Conservation (phyloP, 352 stramenopile genomes). For the Globisporangium nodosum region DNA sequence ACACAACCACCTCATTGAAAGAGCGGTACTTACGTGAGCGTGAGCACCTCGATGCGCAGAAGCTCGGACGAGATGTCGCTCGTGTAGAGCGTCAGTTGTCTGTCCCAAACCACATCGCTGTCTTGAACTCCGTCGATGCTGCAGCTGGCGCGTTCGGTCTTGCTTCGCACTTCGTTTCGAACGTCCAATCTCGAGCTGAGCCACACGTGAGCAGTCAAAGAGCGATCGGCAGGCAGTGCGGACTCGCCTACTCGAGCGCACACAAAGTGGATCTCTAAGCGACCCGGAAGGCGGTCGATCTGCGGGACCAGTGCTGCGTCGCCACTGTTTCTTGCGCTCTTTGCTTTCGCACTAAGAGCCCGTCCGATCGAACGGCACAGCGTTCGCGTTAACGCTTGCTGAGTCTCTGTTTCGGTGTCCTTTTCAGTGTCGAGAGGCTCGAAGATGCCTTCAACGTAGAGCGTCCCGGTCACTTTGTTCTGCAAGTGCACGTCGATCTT, state of each 20-base stretch:
- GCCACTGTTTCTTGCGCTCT: conserved; percentile 1
- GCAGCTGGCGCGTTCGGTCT: conserved; percentile 1
- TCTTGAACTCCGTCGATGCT: conserved; percentile 6
- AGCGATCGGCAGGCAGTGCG: conserved; percentile 7
- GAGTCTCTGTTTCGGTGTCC: neutral
- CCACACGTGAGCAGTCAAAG: conserved; percentile 30
- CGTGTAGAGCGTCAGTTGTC: conserved; percentile 33
- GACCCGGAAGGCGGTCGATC: conserved; percentile 14
- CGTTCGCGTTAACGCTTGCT: neutral
- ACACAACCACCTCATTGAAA: neutral
- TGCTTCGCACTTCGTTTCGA: conserved; percentile 26
- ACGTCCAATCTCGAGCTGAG: conserved; percentile 28
- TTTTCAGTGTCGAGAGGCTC: conserved; percentile 23
- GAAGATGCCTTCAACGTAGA: conserved; percentile 36
- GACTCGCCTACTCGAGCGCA: conserved; percentile 9
- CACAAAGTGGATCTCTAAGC: conserved; percentile 35
- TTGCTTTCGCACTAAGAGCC: conserved; percentile 10
- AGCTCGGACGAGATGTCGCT: conserved; percentile 26
- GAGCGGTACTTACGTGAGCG: conserved; percentile 20
- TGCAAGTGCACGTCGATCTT: conserved; percentile 24
- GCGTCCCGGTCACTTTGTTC: conserved; percentile 25
- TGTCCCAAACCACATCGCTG: conserved; percentile 25
- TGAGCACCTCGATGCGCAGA: conserved; percentile 31
- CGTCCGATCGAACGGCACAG: conserved; percentile 12
- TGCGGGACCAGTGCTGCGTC: neutral